Base-by-base conservation (phyloP, 192 early-diverging fungal genomes). In the Backusella circina region DNA sequence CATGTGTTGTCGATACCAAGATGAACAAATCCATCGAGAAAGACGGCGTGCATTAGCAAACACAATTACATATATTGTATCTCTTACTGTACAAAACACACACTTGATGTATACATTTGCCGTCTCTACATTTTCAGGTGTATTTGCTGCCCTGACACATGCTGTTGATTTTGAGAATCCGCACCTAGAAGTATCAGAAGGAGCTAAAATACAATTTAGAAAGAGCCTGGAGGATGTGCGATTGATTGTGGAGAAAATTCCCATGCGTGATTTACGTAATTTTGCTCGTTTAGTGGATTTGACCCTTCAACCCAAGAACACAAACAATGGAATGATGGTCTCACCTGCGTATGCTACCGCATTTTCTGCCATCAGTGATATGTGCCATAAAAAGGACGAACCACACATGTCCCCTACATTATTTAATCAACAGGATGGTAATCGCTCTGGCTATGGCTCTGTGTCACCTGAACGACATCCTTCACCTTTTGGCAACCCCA, bases 101-200 rank as follows among this genome's bases (percentile, higher is more conserved):
- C 67, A 50, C 7, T 38, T 78, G 23, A 72, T 72, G 71, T 78
- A 73, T n/a, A 72, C 71, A 26, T 73, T 50, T 31, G 33, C 51
- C 9, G 18, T 78, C 7, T 69, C 71, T 2, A 41, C 66, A 18
- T 72, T 73, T 10, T 78, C 71, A 16, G 77, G 64, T 51, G 51
- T 74, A 28, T 73, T 78, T 73, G 77, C 77, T 28, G 65, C 77
- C 23, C 65, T 78, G n/a, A 74, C 72, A 6, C 77, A 78, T 73
- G 72, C 77, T n/a, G 28, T 35, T 18, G 77, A 78, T 44, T 67
- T 78, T 39, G 47, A 78, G 21, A 72, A 73, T 70, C 61, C 71
- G 7, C 38, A 31, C 18, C 3, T 69, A 4, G 72, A 51, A 16
- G 66, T 74, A 33, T 72, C 77, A 4, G 65, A 78, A 26, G 71